A percentile compares a stretch with the other conserved stretches of the same genome.
Evolutionary conservation across 208 protist species (phyloP).

Genomic region (Trypanosomatidae sp.): DNA sequence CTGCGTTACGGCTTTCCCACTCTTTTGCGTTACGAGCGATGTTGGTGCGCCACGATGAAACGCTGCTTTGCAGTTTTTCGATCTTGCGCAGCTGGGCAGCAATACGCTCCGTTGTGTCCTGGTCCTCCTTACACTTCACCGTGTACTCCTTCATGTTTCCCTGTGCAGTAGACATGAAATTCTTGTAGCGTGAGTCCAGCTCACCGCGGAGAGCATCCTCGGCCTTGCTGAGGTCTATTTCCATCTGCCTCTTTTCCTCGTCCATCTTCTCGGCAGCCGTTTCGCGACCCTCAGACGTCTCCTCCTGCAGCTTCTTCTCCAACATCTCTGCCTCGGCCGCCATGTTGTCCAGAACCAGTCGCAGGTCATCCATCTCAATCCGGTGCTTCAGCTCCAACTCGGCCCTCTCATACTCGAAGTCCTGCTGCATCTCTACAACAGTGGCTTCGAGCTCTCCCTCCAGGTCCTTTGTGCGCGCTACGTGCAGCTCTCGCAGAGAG

Average conservation of each 20-base stretch:
- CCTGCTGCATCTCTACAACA: conserved; percentile 83
- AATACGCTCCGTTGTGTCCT: conserved; percentile 90
- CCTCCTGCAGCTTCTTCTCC: conserved; percentile 89
- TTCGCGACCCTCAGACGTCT: conserved; percentile 83
- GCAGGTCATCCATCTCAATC: conserved; percentile 77
- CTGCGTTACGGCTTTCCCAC: conserved; percentile 92
- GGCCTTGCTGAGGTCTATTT: conserved; percentile 67
- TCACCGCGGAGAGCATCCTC: conserved; percentile 75
- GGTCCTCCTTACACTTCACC: conserved; percentile 94
- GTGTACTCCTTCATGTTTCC: conserved; percentile 95
- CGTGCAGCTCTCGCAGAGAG: conserved; percentile 89
- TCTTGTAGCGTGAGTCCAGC: conserved; percentile 87
- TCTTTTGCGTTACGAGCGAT: conserved; percentile 86
- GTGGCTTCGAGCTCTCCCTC: conserved; percentile 92
- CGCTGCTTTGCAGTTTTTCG: conserved; percentile 92
- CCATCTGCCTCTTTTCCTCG: conserved; percentile 90
- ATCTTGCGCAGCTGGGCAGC: conserved; percentile 92
- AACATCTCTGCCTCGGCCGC: conserved; percentile 81
- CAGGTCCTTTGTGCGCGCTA: conserved; percentile 71
- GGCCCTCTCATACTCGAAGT: conserved; percentile 92
- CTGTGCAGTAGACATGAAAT: conserved; percentile 92
- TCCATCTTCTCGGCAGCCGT: conserved; percentile 93
- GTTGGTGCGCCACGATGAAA: conserved; percentile 91
- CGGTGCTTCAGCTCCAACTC: conserved; percentile 85
- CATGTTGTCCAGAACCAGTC: conserved; percentile 93